Base-by-base conservation (phyloP, 768 basidiomycete species). In the Termitomyces sp. region DNA sequence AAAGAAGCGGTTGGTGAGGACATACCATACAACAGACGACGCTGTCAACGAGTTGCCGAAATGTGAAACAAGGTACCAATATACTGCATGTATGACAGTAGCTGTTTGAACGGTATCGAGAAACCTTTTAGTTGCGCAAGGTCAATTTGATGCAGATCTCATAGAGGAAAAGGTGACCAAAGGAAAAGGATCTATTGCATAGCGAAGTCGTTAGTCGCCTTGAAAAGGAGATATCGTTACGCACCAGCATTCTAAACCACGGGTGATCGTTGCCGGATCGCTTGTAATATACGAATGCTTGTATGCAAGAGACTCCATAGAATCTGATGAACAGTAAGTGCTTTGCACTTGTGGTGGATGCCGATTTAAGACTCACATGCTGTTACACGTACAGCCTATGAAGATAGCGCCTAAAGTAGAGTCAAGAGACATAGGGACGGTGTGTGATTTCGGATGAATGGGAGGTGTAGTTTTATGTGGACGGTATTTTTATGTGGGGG, bases 271-370 rank as follows among this genome's bases (percentile, higher is more conserved):
- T 25, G 1, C 23, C 44, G 16, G 52, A 46, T 53, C 52, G 43
- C 25, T 53, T 53, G 44, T 53, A 47, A 31, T 53, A 53, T 45
- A 53, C 3, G 7, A 40, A 53, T 3, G 44, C 22, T 40, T 53
- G 52, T n/a, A 53, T 13, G 36, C 52, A 53, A 12, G 52, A 40
- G 7, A 31, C 31, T 23, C 45, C 52, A 49, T 57, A 38, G 13
- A 49, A 16, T 33, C 39, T 42, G 31, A 1, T 5, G 22, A 10
- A 31, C 5, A 36, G 33, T 38, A 27, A 25, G 20, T n/a, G 2
- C 15, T 6, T 20, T 11, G 33, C 9, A 16, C 20, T 25, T 7
- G 32, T 25, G n/a, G 27, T 3, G 10, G 35, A 49, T 25, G 32
- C 5, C 7, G 16, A n/a, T 20, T 23, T 38, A 27, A 1, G 23